Conservation (phyloP, 805 yeast species). For the Ogataea glucozyma region DNA sequence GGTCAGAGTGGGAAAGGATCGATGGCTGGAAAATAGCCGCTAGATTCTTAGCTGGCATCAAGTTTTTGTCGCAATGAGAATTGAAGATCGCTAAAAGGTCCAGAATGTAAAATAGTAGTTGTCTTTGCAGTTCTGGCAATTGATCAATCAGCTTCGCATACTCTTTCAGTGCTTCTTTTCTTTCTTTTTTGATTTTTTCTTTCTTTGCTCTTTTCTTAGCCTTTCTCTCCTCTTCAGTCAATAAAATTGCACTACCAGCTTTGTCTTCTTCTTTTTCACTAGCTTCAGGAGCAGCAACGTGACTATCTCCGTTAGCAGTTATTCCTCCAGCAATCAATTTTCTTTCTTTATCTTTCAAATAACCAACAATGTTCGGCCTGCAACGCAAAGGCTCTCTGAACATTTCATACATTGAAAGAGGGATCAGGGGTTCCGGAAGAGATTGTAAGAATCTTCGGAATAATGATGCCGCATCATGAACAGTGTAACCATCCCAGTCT, state of each 20-base stretch:
- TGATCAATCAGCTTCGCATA: conserved; percentile 67
- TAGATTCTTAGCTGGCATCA: conserved; percentile 90
- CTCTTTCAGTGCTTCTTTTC: conserved; percentile 65
- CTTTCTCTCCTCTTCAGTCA: conserved; percentile 33
- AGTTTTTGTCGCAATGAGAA: conserved; percentile 69
- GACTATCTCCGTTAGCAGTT: background rate
- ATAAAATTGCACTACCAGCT: conserved; percentile 12
- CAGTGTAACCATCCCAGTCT: conserved; percentile 91
- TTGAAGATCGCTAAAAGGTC: conserved; percentile 87
- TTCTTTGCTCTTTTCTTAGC: conserved; percentile 47
- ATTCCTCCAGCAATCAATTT: conserved; percentile 16
- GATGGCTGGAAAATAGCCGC: conserved; percentile 98
- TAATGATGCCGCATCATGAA: conserved; percentile 94
- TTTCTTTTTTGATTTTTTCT: conserved; percentile 61
- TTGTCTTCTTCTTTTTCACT: background rate
- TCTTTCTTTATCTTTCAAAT: conserved; percentile 54
- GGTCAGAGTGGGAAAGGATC: conserved; percentile 87
- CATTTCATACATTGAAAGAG: conserved; percentile 68
- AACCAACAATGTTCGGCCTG: conserved; percentile 64
- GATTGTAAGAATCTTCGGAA: conserved; percentile 83
- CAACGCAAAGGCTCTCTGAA: conserved; percentile 77
- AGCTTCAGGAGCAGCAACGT: conserved; percentile 1
- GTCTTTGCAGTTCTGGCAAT: conserved; percentile 78
- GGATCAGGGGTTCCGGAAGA: conserved; percentile 90
- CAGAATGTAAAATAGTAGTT: conserved; percentile 78